A percentile compares a stretch with the other conserved stretches of the same genome.
phyloP scores from a whole-genome alignment of 2,329 filamentous ascomycete species.

The Dryadomyces quercus-mongolicae region DNA sequence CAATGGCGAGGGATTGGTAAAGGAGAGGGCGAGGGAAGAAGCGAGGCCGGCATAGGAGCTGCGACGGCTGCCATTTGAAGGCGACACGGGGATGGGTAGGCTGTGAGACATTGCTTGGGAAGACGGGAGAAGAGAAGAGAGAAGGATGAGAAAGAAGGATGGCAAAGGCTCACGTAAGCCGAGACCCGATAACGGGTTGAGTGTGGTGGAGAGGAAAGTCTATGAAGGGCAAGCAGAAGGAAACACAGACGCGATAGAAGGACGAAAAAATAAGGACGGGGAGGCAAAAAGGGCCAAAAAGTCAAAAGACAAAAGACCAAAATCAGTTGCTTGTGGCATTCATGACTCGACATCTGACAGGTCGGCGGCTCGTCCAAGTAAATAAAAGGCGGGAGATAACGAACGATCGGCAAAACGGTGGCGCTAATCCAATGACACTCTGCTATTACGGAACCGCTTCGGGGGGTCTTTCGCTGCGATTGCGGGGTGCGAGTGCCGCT shows the following conservation, averaged over 20 bases:
- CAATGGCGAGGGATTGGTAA: constrained; percentile 49
- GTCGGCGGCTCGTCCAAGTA: not conserved
- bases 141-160: not conserved
- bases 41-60: constrained; percentile 4
- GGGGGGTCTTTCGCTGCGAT: not conserved
- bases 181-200: not conserved
- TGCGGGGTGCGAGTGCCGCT: not conserved
- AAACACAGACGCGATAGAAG: no score
- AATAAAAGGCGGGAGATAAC: not conserved
- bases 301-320: not conserved
- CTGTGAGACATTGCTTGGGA: not conserved
- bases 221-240: not conserved
- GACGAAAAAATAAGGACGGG: not conserved
- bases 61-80: not conserved
- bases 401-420: not conserved
- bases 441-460: not conserved
- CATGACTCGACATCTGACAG: not conserved
- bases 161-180: not conserved
- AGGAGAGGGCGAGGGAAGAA: constrained; percentile 11
- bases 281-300: not conserved
- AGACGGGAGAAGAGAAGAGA: not conserved
- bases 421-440: not conserved
- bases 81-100: not conserved
- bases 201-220: not conserved
- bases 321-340: not conserved